Base-by-base conservation (phyloP, 2,329 filamentous ascomycete species). In the Calonectria fujianensis region DNA sequence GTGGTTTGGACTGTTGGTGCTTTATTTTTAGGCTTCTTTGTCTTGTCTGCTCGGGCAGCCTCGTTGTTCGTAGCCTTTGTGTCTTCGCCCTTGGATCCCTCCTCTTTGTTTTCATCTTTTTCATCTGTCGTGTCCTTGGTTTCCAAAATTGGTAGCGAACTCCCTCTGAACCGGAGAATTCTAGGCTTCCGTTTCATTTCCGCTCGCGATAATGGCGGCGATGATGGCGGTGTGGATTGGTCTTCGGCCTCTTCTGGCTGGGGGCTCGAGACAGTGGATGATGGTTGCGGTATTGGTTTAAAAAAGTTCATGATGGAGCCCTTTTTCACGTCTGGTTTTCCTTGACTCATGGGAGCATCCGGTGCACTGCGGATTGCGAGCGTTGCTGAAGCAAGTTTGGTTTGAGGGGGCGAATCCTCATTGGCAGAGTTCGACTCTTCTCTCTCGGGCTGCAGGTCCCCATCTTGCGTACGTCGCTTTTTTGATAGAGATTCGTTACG, bases 231-330 rank as follows among this genome's bases (percentile, higher is more conserved):
- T 18, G 78, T 80, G 7, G 77, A 70, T 9, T 71, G 64, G 6
- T 75, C 70, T 13, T 82, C 65, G 5, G 68, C 51, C 1, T 77
- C 72, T 2, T 80, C 74, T 6, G 69, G 77, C 51, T 76, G 77
- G 5, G 79, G 75, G 13, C 74, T 76, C 2, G 74, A 70, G 0
- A 57, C 57, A 2, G 75, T 37, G 1, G 73, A 73, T 20, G 72
- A 72, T 5, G 73, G 65, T 0, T 71, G 71, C 24, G 77, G 67
- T 18, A 84, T n/a, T 2, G 83, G 86, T 48, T 85, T 85, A 77
- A 88, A 88, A 73, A 87, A 88, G 70, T 77, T 84, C 63, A 87
- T 75, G 8, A 88, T 88, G 0, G 86, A 86, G 0, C 81, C 80
- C 66, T 84, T 86, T 69, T 80, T 78, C 10, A 70, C 16, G 2